Conservation (phyloP, 176 grass and related monocot genomes). For the Ananas comosus region DNA sequence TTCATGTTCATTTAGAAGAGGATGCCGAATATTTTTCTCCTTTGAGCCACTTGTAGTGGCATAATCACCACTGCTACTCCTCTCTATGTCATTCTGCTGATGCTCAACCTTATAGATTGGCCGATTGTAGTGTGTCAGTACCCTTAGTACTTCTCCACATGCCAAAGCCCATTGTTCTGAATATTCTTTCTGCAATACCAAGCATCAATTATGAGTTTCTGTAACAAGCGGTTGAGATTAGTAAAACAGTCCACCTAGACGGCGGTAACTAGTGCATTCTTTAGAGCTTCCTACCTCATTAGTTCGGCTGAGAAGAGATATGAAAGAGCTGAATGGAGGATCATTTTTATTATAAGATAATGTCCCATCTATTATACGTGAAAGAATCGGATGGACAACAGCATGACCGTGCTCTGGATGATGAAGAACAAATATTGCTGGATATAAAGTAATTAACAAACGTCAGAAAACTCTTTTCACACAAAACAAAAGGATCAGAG, state of each 20-base stretch:
- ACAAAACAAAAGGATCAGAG: not conserved
- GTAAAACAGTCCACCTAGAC: no score
- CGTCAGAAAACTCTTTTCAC: slow-evolving; percentile 9
- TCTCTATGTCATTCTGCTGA: slow-evolving; percentile 44
- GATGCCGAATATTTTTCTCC: slow-evolving; percentile 34
- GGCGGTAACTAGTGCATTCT: slow-evolving; percentile 1
- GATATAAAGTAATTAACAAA: slow-evolving; percentile 17
- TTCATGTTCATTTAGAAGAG: slow-evolving; percentile 62
- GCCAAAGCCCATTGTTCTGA: slow-evolving; percentile 98
- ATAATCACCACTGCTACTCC: slow-evolving; percentile 40
- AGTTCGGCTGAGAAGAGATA: slow-evolving; percentile 89
- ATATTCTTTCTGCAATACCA: slow-evolving; percentile 71
- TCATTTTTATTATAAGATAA: slow-evolving; percentile 73
- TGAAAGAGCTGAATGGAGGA: slow-evolving; percentile 83
- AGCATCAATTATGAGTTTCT: slow-evolving; percentile 11
- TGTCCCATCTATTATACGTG: slow-evolving; percentile 89
- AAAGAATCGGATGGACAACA: slow-evolving; percentile 93
- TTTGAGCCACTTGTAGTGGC: slow-evolving; percentile 52
- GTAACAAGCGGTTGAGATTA: not conserved
- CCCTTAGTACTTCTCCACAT: slow-evolving; percentile 93
- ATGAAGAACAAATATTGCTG: slow-evolving; percentile 96
- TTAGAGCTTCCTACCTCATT: slow-evolving; percentile 53
- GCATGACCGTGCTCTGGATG: slow-evolving; percentile 97
- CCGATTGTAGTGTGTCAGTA: slow-evolving; percentile 96
- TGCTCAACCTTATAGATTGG: slow-evolving; percentile 79